Conservation (phyloP, 2,329 filamentous ascomycete genomes). For the Volutella citrinella region DNA sequence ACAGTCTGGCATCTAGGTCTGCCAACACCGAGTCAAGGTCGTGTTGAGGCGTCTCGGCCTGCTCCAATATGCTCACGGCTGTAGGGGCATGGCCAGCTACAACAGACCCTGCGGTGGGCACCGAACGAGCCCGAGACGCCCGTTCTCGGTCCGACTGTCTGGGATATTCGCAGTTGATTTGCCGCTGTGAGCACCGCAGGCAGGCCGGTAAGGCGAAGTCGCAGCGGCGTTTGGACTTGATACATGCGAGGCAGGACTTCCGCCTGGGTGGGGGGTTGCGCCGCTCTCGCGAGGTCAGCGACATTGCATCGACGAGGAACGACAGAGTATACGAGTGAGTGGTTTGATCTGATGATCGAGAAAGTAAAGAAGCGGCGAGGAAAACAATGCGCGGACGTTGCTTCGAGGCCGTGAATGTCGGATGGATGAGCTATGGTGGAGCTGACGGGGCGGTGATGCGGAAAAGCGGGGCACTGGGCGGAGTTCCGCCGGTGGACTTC, state of each 20-base stretch:
- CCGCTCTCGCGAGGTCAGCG: constrained; percentile 33
- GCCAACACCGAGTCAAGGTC: constrained; percentile 17
- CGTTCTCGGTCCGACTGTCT: constrained; percentile 1
- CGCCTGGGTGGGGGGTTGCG: constrained; percentile 46
- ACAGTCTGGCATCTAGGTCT: constrained; percentile 13
- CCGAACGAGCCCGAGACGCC: constrained; percentile 4
- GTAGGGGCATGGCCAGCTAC: too few species aligned
- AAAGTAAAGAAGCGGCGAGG: neutral
- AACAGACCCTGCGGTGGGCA: constrained; percentile 12
- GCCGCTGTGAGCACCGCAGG: constrained; percentile 47
- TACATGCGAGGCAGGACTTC: constrained; percentile 57
- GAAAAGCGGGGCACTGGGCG: constrained; percentile 21
- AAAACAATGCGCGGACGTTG: constrained; percentile 1
- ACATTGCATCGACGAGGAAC: constrained; percentile 18
- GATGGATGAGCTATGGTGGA: constrained; percentile 3
- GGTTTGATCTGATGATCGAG: neutral
- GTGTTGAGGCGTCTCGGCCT: constrained; percentile 4
- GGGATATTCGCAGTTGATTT: constrained; percentile 48
- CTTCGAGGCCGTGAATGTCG: too few species aligned
- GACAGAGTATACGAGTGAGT: too few species aligned
- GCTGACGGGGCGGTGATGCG: constrained; percentile 6
- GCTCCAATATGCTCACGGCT: constrained; percentile 1
- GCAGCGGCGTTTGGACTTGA: constrained; percentile 55
- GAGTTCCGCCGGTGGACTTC: constrained; percentile 20
- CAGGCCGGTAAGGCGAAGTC: constrained; percentile 51